These are phyloP conservation scores for Verticillium dahliae DNA, from an alignment of 2,329 filamentous ascomycete species.

Conservation along the genomic window DNA sequence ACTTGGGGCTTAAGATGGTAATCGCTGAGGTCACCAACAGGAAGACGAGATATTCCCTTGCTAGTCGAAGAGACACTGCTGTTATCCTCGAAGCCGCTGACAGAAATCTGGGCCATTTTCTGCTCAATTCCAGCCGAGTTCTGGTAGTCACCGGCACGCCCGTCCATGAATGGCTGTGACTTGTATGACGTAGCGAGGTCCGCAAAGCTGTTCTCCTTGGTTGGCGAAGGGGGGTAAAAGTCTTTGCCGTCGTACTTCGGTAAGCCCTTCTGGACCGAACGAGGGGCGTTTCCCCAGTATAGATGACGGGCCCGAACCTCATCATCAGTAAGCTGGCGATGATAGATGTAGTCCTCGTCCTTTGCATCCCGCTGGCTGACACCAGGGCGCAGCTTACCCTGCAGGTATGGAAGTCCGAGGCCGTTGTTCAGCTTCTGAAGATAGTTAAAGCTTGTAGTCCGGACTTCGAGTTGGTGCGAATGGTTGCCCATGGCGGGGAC, in stretches of 20 bases:
- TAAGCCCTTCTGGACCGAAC: slow-evolving; percentile 41
- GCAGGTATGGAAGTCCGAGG: slow-evolving; percentile 42
- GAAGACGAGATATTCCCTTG: not conserved
- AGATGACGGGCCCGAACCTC: slow-evolving; percentile 52
- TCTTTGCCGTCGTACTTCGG: slow-evolving; percentile 61
- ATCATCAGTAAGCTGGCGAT: slow-evolving; percentile 49
- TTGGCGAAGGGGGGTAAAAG: slow-evolving; percentile 53
- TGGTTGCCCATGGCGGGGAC: not conserved
- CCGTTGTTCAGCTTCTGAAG: not conserved
- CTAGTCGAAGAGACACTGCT: not conserved
- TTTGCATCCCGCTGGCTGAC: slow-evolving; percentile 32
- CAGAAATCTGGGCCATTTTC: not conserved
- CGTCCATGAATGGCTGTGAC: not conserved
- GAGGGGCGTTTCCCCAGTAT: slow-evolving; percentile 54
- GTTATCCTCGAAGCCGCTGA: not conserved
- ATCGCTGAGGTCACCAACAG: not conserved
- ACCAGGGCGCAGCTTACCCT: slow-evolving; percentile 43
- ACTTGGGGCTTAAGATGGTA: not conserved
- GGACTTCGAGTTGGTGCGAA: not conserved
- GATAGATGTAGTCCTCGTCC: slow-evolving; percentile 46
- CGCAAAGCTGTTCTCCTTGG: slow-evolving; percentile 23
- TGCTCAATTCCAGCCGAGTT: not conserved
- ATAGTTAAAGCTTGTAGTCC: not conserved
- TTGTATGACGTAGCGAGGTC: not conserved
- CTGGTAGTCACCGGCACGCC: not conserved